phyloP scores from a whole-genome alignment of 1,139 yeast genomes.

The Debaryomyces nepalensis region DNA sequence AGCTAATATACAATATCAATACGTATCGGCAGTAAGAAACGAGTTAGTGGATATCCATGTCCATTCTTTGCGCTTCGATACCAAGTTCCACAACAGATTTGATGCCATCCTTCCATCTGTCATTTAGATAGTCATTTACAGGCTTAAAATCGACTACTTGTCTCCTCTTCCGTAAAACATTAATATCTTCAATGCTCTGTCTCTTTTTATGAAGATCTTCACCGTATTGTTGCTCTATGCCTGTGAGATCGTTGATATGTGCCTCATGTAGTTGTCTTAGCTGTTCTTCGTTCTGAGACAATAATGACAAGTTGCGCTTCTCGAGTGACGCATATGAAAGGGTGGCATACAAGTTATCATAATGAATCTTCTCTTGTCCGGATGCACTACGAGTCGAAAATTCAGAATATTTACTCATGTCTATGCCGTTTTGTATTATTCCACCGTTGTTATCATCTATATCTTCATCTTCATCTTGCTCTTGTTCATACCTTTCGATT shows the following conservation, averaged over 20 bases:
- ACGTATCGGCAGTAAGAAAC: background rate
- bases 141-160: constrained; percentile 42
- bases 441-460: constrained; percentile 21
- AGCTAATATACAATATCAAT: constrained; percentile 2
- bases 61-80: constrained; percentile 31
- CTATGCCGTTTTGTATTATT: constrained; percentile 30
- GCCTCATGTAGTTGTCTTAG: constrained; percentile 23
- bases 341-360: constrained; percentile 35
- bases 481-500: constrained; percentile 38
- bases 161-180: constrained; percentile 34
- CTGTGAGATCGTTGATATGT: constrained; percentile 25
- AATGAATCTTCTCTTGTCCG: constrained; percentile 20
- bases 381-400: constrained; percentile 19
- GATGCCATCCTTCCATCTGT: constrained; percentile 47
- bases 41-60: constrained; percentile 18
- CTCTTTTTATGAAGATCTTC: constrained; percentile 33
- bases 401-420: constrained; percentile 34
- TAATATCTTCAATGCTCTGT: constrained; percentile 34
- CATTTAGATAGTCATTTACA: constrained; percentile 37
- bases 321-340: constrained; percentile 37
- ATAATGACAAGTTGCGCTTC: constrained; percentile 32
- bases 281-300: constrained; percentile 27
- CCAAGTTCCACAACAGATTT: constrained; percentile 41
- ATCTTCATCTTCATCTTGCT: constrained; percentile 24
- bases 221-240: constrained; percentile 23